Evolutionary conservation across 2,329 filamentous ascomycete species (phyloP).

Genomic region (Exophiala aquamarina): DNA sequence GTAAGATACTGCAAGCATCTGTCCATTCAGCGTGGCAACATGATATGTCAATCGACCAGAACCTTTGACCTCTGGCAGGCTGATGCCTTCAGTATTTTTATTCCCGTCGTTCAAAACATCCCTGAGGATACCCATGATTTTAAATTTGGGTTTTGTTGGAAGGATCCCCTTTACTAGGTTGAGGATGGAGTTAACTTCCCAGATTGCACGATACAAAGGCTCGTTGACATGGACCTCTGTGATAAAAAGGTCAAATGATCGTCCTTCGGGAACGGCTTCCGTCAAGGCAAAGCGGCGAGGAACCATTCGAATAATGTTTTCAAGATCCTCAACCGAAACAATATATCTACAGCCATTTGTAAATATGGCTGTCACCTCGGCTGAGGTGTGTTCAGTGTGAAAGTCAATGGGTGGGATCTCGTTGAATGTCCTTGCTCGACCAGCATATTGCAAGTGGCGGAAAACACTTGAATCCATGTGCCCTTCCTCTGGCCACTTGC

Average conservation of each 20-base stretch:
- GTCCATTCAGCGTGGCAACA: slow-evolving; percentile 20
- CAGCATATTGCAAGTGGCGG: slow-evolving; percentile 29
- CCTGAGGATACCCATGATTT: neutral
- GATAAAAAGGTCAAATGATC: slow-evolving; percentile 26
- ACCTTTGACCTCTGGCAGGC: slow-evolving; percentile 21
- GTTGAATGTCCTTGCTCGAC: slow-evolving; percentile 24
- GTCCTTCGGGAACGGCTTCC: slow-evolving; percentile 19
- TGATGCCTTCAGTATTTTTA: slow-evolving; percentile 10
- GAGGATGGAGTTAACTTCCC: slow-evolving; percentile 26
- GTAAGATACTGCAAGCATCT: slow-evolving; percentile 29
- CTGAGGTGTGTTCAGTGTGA: slow-evolving; percentile 13
- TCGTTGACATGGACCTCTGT: slow-evolving; percentile 26
- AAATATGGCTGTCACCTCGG: slow-evolving; percentile 24
- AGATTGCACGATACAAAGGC: slow-evolving; percentile 24
- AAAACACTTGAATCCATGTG: slow-evolving; percentile 29
- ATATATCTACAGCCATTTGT: slow-evolving; percentile 27
- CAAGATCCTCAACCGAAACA: slow-evolving; percentile 25
- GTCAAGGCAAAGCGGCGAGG: slow-evolving; percentile 23
- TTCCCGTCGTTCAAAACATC: slow-evolving; percentile 1
- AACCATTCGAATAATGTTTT: slow-evolving; percentile 27
- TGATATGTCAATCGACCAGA: slow-evolving; percentile 23
- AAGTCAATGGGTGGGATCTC: slow-evolving; percentile 30
- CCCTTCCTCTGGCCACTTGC: slow-evolving; percentile 30
- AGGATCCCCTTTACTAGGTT: slow-evolving; percentile 22
- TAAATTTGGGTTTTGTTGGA: slow-evolving; percentile 4